Base-by-base conservation (phyloP, 2,329 filamentous ascomycete species). In the Cladosporium sp. region DNA sequence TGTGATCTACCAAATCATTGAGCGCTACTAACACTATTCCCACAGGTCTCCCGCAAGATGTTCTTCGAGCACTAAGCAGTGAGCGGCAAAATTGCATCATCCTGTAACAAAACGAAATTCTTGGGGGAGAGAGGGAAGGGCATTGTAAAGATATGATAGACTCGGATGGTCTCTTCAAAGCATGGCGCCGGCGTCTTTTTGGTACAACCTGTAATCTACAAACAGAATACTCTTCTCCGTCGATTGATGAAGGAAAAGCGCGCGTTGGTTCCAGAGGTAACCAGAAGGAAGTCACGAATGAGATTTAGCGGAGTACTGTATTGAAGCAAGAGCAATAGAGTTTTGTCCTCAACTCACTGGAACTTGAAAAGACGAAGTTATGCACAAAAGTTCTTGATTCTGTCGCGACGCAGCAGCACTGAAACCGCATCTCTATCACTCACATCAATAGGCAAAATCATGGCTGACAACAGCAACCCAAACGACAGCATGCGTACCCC, bases 71-170 rank as follows among this genome's bases (percentile, higher is more conserved):
- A 65, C 25, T 58, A 63, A 59, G 48, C 23, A 36, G 43, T 32
- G 46, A 59, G 56, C 56, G 11, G 11, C 18, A 48, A 26, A 56
- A 30, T 56, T 48, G 60, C 60, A 63, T 63, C 36, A 26, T 56
- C 7, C n/a, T 63, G 51, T 53, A 58, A 34, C 36, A 34, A 54
- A 32, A n/a, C 54, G n/a, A 34, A 13, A 25, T 43, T 63, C 43
- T 56, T 30, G 28, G 54, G 28, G 54, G 28, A 14, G 49, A 26
- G 49, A 51, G 14, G 48, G 49, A 36, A 30, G 51, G 51, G 51
- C 51, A 63, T 46, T 63, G 60, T 63, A 63, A 63, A 63, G 34
- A 63, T 63, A 63, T 56, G 60, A 63, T 63, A 63, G 60, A 63
- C 49, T 36, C 49, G 60, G 60, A 56, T 54, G 60, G 49, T 63